Conservation (phyloP, 176 grass and related monocot genomes). For the Typha latifolia region DNA sequence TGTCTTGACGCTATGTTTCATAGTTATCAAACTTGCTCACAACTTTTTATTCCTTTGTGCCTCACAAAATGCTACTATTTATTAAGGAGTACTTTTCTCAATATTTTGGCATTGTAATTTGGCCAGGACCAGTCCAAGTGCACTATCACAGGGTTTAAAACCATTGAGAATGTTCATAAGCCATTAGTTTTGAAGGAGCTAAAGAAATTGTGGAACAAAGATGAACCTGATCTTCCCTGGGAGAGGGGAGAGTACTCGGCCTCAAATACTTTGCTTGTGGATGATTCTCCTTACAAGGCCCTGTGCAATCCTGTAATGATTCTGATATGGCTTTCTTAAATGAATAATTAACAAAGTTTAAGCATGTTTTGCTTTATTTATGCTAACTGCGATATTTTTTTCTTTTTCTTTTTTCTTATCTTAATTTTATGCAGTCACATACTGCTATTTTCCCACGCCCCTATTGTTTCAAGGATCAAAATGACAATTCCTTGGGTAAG, state of each 20-base stretch:
- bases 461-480: constrained; percentile 40
- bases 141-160: constrained; percentile 48
- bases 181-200: constrained; percentile 85
- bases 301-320: constrained; percentile 73
- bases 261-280: constrained; percentile 88
- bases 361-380: background rate
- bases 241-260: constrained; percentile 57
- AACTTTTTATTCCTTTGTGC: background rate
- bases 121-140: constrained; percentile 65
- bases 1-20: background rate
- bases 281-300: constrained; percentile 98
- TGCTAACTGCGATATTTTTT: constrained; percentile 5
- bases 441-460: constrained; percentile 66
- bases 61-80: background rate
- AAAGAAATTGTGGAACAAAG: constrained; percentile 83
- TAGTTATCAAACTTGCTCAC: background rate
- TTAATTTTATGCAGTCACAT: constrained; percentile 47
- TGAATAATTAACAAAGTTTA: constrained; percentile 5
- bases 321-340: constrained; percentile 6
- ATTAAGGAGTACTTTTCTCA: background rate
- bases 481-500: constrained; percentile 73
- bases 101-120: constrained; percentile 18
- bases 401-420: constrained; percentile 20
- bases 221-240: constrained; percentile 68
- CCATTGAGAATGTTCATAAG: constrained; percentile 53